Percentiles rank a stretch among this genome's conserved stretches.
Conservation (phyloP, 2,329 filamentous ascomycete species). For the Plectosphaerella cucumerina region DNA sequence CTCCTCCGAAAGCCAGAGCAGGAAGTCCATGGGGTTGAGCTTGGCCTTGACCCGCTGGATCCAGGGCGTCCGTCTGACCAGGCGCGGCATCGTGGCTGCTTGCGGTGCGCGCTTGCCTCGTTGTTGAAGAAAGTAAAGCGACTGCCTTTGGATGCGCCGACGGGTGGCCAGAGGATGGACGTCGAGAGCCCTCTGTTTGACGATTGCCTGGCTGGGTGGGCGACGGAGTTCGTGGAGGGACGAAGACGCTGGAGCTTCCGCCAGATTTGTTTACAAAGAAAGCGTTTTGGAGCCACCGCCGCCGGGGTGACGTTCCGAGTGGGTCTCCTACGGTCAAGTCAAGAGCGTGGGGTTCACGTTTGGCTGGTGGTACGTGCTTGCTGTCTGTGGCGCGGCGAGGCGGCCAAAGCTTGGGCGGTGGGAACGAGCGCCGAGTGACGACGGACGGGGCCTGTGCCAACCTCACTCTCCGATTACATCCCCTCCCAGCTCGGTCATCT, state of each 20-base stretch:
- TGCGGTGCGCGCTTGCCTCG: background rate
- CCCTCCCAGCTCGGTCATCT: background rate
- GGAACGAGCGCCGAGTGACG: background rate
- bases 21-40: conserved; percentile 83
- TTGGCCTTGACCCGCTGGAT: conserved; percentile 73
- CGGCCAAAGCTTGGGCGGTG: conserved; percentile 1
- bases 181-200: background rate
- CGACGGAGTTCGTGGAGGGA: too few relatives aligned
- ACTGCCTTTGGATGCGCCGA: background rate
- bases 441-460: background rate
- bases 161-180: background rate
- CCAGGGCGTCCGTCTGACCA: conserved; percentile 78
- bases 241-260: too few relatives aligned
- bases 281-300: conserved; percentile 1
- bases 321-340: background rate
- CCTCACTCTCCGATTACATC: background rate
- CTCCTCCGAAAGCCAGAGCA: conserved; percentile 89
- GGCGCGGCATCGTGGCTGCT: conserved; percentile 53
- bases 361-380: background rate
- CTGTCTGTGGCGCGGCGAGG: too few relatives aligned
- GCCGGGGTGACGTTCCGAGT: conserved; percentile 5
- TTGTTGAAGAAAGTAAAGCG: background rate
- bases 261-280: conserved; percentile 2
- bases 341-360: background rate
- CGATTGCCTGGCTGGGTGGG: background rate